Evolutionary conservation across 2,329 filamentous ascomycete genomes (phyloP).

Genomic region (Claviceps purpurea): DNA sequence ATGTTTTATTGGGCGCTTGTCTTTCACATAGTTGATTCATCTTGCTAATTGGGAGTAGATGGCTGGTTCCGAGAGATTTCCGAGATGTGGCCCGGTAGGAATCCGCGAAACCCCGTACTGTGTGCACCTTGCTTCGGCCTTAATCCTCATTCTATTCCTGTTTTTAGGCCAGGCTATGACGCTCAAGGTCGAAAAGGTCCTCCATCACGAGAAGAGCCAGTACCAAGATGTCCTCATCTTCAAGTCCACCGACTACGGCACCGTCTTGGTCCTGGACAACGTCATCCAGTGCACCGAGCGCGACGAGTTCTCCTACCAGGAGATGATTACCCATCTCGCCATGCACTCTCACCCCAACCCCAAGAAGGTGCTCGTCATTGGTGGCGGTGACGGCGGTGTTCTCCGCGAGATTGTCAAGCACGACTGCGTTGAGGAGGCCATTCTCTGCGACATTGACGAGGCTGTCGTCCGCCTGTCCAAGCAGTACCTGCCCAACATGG

Average conservation of each 20-base stretch:
- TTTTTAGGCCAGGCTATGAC: constrained; percentile 84
- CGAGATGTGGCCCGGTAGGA: constrained; percentile 79
- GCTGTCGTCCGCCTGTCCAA: constrained; percentile 97
- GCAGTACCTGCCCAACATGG: constrained; percentile 92
- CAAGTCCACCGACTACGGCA: constrained; percentile 94
- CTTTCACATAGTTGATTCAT: not conserved
- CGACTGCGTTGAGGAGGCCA: constrained; percentile 88
- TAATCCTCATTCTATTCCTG: constrained; percentile 3
- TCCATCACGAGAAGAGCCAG: constrained; percentile 98
- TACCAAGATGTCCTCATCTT: constrained; percentile 99
- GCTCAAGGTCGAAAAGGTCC: constrained; percentile 90
- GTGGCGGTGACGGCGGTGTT: constrained; percentile 92
- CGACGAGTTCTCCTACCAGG: constrained; percentile 98
- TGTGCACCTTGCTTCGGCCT: not conserved
- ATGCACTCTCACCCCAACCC: constrained; percentile 98
- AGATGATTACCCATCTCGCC: constrained; percentile 98
- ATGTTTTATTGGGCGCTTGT: too few relatives aligned
- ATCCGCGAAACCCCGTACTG: not conserved
- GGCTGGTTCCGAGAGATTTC: constrained; percentile 99
- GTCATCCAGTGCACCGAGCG: constrained; percentile 98
- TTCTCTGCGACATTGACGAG: constrained; percentile 97
- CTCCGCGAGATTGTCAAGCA: constrained; percentile 99
- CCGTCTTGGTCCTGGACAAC: constrained; percentile 92
- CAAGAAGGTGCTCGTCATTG: constrained; percentile 96
- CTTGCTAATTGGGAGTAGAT: constrained; percentile 43